Percentiles rank a stretch among this genome's conserved stretches.
Conservation (phyloP, 148 eudicot species). For the Salicornia ramosissima region DNA sequence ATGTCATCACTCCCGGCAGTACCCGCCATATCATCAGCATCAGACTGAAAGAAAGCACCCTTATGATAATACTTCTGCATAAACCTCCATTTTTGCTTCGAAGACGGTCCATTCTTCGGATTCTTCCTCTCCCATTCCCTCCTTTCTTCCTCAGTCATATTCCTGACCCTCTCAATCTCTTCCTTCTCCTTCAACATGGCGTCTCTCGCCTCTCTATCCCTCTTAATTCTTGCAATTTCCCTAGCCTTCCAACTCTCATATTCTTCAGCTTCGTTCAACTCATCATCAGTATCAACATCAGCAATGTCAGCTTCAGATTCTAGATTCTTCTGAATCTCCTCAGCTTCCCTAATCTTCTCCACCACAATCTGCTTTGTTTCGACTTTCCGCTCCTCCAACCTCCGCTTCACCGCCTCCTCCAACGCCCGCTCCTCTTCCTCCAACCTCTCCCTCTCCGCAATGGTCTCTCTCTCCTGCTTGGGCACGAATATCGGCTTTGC, state of each 20-base stretch:
- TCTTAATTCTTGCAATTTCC: constrained; percentile 86
- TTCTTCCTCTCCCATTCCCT: constrained; percentile 93
- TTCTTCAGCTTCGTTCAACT: constrained; percentile 88
- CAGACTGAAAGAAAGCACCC: constrained; percentile 83
- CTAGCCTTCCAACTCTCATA: constrained; percentile 86
- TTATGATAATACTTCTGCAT: constrained; percentile 98
- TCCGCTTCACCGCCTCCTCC: constrained; percentile 51
- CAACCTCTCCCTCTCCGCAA: constrained; percentile 57
- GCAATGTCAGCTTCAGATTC: constrained; percentile 56
- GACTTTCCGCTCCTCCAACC: constrained; percentile 45
- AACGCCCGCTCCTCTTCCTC: constrained; percentile 55
- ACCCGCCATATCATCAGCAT: constrained; percentile 64
- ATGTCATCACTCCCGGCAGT: constrained; percentile 53
- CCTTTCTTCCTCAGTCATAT: constrained; percentile 95
- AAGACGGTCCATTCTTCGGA: constrained; percentile 35
- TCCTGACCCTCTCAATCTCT: constrained; percentile 87
- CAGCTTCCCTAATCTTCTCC: constrained; percentile 56
- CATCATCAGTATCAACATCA: constrained; percentile 86
- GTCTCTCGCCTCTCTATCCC: constrained; percentile 87
- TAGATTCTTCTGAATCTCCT: constrained; percentile 47
- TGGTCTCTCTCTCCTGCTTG: constrained; percentile 62
- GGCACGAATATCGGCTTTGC: constrained; percentile 76
- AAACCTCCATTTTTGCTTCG: constrained; percentile 86
- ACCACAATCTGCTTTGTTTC: constrained; percentile 63
- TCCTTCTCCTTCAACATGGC: constrained; percentile 82